Conservation (phyloP, 1,139 yeast genomes). For the Debaryomyces nepalensis region DNA sequence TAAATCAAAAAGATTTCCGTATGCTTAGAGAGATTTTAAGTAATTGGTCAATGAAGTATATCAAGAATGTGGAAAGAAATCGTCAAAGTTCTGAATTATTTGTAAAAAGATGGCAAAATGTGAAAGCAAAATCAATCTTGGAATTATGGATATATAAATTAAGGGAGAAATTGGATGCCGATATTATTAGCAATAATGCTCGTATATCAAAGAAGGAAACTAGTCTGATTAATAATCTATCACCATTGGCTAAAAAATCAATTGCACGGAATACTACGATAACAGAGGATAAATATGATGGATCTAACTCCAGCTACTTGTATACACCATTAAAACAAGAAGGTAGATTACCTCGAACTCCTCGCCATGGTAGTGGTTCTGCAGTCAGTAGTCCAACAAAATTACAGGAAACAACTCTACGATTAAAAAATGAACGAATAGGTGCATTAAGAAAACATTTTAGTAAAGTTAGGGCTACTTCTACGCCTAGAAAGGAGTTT, state of each 20-base stretch:
- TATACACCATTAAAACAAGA: slow-evolving; percentile 41
- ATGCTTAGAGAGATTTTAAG: slow-evolving; percentile 33
- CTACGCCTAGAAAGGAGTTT: slow-evolving; percentile 17
- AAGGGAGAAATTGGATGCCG: slow-evolving; percentile 13
- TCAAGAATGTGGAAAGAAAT: slow-evolving; percentile 38
- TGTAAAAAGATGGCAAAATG: slow-evolving; percentile 36
- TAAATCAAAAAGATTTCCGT: slow-evolving; percentile 34
- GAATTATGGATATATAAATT: slow-evolving; percentile 43
- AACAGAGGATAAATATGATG: slow-evolving; percentile 12
- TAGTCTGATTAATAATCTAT: slow-evolving; percentile 32
- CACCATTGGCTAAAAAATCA: slow-evolving; percentile 42
- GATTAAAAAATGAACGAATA: slow-evolving; percentile 39
- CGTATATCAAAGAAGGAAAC: slow-evolving; percentile 22
- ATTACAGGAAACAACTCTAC: slow-evolving; percentile 44
- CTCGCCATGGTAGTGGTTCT: slow-evolving; percentile 26
- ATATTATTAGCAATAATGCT: slow-evolving; percentile 14
- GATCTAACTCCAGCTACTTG: slow-evolving; percentile 27
- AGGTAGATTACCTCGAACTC: slow-evolving; percentile 20
- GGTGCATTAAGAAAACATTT: slow-evolving; percentile 42
- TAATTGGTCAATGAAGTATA: slow-evolving; percentile 45
- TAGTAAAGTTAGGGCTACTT: slow-evolving; percentile 30
- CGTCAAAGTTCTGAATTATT: slow-evolving; percentile 44
- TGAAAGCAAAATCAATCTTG: slow-evolving; percentile 35
- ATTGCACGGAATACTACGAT: slow-evolving; percentile 8
- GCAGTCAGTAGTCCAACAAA: slow-evolving; percentile 42